Evolutionary conservation across 805 yeast species (phyloP).

Genomic region (Suhomyces prunicola): DNA sequence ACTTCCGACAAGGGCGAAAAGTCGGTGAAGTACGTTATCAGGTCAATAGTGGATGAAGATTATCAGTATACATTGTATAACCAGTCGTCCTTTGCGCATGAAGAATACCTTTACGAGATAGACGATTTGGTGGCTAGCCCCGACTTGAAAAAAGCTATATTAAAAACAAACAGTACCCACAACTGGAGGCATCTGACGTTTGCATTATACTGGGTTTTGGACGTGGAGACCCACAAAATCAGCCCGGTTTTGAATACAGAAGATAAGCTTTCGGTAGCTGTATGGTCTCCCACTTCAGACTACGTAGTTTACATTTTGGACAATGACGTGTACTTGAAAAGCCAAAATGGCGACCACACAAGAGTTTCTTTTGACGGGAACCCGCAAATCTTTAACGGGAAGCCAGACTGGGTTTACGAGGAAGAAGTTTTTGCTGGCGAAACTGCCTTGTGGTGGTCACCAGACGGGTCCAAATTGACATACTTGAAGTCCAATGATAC

Average conservation of each 20-base stretch:
- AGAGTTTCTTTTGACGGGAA: slow-evolving; percentile 54
- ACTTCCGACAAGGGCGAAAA: slow-evolving; percentile 28
- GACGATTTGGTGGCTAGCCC: slow-evolving; percentile 64
- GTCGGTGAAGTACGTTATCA: slow-evolving; percentile 50
- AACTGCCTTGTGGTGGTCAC: slow-evolving; percentile 69
- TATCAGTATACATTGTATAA: slow-evolving; percentile 49
- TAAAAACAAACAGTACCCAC: slow-evolving; percentile 58
- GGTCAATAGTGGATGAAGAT: slow-evolving; percentile 44
- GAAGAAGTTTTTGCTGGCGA: slow-evolving; percentile 68
- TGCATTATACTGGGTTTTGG: slow-evolving; percentile 43
- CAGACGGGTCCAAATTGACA: slow-evolving; percentile 53
- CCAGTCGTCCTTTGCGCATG: slow-evolving; percentile 43
- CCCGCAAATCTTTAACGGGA: slow-evolving; percentile 55
- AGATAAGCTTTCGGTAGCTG: slow-evolving; percentile 45
- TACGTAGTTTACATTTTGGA: slow-evolving; percentile 54
- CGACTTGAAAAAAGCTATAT: slow-evolving; percentile 53
- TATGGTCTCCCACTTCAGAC: slow-evolving; percentile 61
- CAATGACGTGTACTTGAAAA: slow-evolving; percentile 52
- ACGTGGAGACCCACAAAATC: slow-evolving; percentile 17
- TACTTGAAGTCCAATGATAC: slow-evolving; percentile 61
- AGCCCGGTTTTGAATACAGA: slow-evolving; percentile 10
- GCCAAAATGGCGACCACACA: slow-evolving; percentile 15
- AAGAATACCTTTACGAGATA: slow-evolving; percentile 42
- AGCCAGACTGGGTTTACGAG: slow-evolving; percentile 82
- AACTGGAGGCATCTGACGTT: slow-evolving; percentile 55